Percentiles rank a stretch among this genome's conserved stretches.
Evolutionary conservation across 1,139 yeast genomes (phyloP).

Genomic region (Suhomyces kunorum): DNA sequence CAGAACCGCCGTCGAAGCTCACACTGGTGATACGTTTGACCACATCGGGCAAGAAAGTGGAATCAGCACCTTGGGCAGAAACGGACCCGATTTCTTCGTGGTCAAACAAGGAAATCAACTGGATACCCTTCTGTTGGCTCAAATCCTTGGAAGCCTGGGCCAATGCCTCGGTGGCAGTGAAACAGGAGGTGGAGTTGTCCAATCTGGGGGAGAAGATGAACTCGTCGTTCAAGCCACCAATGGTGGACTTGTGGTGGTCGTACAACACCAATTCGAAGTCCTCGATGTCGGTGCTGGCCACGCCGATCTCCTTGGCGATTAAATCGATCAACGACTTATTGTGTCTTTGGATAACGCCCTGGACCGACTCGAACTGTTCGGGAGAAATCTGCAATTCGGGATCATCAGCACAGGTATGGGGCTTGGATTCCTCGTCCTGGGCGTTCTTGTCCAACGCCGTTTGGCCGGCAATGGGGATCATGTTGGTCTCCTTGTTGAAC

Average conservation of each 20-base stretch:
- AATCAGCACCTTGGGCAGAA: slow-evolving; percentile 96
- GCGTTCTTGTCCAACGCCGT: slow-evolving; percentile 38
- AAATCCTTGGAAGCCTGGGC: slow-evolving; percentile 52
- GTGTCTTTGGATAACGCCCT: slow-evolving; percentile 71
- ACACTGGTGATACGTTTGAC: slow-evolving; percentile 63
- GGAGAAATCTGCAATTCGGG: slow-evolving; percentile 45
- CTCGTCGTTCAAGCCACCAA: slow-evolving; percentile 90
- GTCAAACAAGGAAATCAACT: slow-evolving; percentile 79
- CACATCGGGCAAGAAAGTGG: slow-evolving; percentile 81
- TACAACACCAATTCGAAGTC: slow-evolving; percentile 89
- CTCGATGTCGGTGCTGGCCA: slow-evolving; percentile 57
- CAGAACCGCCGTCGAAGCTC: slow-evolving; percentile 21
- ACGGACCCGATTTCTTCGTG: slow-evolving; percentile 95
- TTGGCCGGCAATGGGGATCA: slow-evolving; percentile 86
- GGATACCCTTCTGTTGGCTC: slow-evolving; percentile 55
- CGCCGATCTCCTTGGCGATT: slow-evolving; percentile 64
- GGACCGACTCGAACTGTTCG: slow-evolving; percentile 65
- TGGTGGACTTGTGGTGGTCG: slow-evolving; percentile 78
- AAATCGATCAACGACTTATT: slow-evolving; percentile 66
- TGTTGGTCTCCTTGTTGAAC: slow-evolving; percentile 84
- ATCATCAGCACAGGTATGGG: slow-evolving; percentile 48
- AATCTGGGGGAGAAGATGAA: slow-evolving; percentile 91
- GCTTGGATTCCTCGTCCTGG: slow-evolving; percentile 19
- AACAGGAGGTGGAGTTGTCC: slow-evolving; percentile 88
- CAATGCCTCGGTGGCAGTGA: slow-evolving; percentile 72